Percentiles rank a stretch among this genome's conserved stretches.
Evolutionary conservation across 352 stramenopile species (phyloP).

Genomic region (Aphanomyces cochlioides): DNA sequence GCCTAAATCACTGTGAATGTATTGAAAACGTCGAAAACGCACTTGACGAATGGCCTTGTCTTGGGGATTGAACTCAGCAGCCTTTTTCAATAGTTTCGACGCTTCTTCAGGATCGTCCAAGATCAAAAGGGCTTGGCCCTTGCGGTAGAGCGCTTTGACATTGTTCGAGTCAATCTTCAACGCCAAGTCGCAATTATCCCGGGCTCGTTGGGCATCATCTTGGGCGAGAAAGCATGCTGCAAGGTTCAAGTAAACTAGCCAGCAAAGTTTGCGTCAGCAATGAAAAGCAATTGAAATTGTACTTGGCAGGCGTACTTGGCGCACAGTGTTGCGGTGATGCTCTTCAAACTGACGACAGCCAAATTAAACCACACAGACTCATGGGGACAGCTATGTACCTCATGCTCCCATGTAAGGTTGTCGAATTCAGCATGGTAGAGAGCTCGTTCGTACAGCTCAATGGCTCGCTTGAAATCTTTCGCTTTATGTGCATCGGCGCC

Average conservation of each 20-base stretch:
- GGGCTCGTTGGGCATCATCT: conserved; percentile 44
- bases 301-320: conserved; percentile 56
- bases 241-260: conserved; percentile 67
- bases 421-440: conserved; percentile 81
- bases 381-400: conserved; percentile 37
- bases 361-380: not conserved
- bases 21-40: not conserved
- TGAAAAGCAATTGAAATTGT: not conserved
- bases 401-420: conserved; percentile 78
- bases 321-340: conserved; percentile 66
- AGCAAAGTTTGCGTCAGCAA: not conserved
- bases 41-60: conserved; percentile 73
- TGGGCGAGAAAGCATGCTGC: conserved; percentile 64
- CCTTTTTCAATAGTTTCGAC: conserved; percentile 58
- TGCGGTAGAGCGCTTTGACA: conserved; percentile 80
- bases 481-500: conserved; percentile 58
- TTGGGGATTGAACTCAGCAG: conserved; percentile 51
- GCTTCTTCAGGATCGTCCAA: conserved; percentile 54
- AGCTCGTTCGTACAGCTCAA: conserved; percentile 72
- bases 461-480: conserved; percentile 42
- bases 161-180: conserved; percentile 72
- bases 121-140: conserved; percentile 56
- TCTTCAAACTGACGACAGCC: conserved; percentile 48
- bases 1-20: conserved; percentile 34
- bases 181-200: conserved; percentile 62